Base-by-base conservation (phyloP, 2,329 filamentous ascomycete species). In the Alternaria atra region DNA sequence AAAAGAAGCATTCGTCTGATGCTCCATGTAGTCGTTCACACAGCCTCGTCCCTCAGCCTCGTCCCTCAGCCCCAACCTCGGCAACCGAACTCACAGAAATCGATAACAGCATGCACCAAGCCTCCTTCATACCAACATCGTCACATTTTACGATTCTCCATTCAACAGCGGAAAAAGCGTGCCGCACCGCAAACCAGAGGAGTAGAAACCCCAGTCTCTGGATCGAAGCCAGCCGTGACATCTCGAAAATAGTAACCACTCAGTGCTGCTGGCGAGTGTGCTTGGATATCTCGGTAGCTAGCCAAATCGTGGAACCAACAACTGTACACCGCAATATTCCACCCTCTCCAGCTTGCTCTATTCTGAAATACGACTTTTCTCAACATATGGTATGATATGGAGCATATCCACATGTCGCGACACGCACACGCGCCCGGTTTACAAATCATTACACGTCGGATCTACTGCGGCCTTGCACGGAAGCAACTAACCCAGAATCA, bases 211-310 rank as follows among this genome's bases (percentile, higher is more conserved):
- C 44, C 47, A 62, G 10, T 74, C 76, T 13, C 72, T 63, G 34
- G n/a, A 20, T 40, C 32, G 30, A 44, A 82, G 73, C 6, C 79
- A 74, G 6, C 75, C 76, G 74, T 78, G 83, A 67, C 80, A 53
- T 82, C 79, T 32, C 75, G 68, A 55, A 73, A 77, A 67, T 83
- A 80, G 9, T 75, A 76, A 47, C 83, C 81, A 55, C 82, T 83
- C 77, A 82, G 30, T 50, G 32, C 46, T 34, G 39, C 83, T 79
- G 47, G 32, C 32, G 46, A 50, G 34, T 27, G 46, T 50, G 46
- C 30, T 25, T 50, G 29, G 30, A 34, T 35, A 48, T 6, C 30
- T 6, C 25, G 2, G 17, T 34, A 48, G 20, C 46, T 48, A 17
- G 17, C 32, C 12, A 25, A 32, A 15, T 23, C 25, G 30, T 48